A percentile compares a stretch with the other conserved stretches of the same genome.
These are phyloP conservation scores for Wickerhamiella azyma DNA, from an alignment of 805 yeast species.

Conservation along the genomic window DNA sequence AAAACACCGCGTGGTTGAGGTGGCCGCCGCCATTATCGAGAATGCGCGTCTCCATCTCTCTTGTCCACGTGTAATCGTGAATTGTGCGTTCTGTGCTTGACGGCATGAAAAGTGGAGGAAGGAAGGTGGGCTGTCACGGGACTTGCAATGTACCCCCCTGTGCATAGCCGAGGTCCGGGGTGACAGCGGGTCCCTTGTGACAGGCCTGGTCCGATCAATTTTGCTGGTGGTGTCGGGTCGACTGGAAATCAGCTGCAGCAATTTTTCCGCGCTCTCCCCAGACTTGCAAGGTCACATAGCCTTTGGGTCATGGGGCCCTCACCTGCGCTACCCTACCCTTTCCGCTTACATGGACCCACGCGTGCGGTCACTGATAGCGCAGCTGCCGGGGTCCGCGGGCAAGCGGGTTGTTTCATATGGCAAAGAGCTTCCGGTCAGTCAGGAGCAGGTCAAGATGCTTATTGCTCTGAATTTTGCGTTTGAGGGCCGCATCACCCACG, in stretches of 20 bases:
- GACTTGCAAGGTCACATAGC: too few relatives aligned
- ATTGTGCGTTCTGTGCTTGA: neutral
- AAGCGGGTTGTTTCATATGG: conserved; percentile 2
- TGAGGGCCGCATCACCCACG: conserved; percentile 4
- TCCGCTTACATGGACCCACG: neutral
- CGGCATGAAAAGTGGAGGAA: neutral
- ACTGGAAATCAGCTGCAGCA: too few relatives aligned
- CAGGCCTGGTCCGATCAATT: too few relatives aligned
- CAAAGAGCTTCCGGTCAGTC: neutral
- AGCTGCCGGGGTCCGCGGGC: neutral
- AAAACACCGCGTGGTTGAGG: conserved; percentile 4
- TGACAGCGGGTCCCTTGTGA: too few relatives aligned
- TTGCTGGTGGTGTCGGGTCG: too few relatives aligned
- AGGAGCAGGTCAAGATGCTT: conserved; percentile 1
- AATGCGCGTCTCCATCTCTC: conserved; percentile 5
- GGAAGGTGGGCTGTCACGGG: neutral
- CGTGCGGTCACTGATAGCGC: neutral
- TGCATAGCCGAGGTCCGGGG: neutral
- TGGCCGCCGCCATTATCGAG: conserved; percentile 10
- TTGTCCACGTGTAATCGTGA: conserved; percentile 6
- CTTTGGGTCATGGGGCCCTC: too few relatives aligned
- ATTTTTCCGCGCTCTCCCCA: too few relatives aligned
- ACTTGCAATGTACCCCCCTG: neutral
- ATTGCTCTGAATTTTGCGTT: conserved; percentile 1
- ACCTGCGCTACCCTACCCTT: neutral